Evolutionary conservation across 2,329 filamentous ascomycete genomes (phyloP).

Genomic region (Trichoderma oligosporum): DNA sequence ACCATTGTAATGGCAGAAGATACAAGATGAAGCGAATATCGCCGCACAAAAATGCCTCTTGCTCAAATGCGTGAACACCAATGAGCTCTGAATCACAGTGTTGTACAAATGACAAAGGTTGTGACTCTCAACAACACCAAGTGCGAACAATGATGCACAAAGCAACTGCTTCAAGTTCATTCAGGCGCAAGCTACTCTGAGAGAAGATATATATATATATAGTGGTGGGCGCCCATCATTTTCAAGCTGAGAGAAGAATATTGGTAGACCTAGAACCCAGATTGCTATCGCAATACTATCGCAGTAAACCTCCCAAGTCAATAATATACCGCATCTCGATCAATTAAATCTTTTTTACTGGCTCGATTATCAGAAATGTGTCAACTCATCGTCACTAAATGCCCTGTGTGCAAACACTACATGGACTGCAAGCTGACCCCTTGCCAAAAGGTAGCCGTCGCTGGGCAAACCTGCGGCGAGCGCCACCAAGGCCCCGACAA

Average conservation of each 20-base stretch:
- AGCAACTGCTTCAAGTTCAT: neutral
- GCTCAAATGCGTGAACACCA: neutral
- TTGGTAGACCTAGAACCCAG: neutral
- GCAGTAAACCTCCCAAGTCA: neutral
- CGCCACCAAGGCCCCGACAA: slow-evolving; percentile 1
- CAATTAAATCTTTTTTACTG: neutral
- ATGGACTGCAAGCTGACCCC: slow-evolving; percentile 2
- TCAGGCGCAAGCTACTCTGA: neutral
- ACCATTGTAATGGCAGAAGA: neutral
- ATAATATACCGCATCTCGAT: neutral
- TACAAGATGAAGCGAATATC: neutral
- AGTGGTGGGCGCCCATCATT: neutral
- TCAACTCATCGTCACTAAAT: neutral
- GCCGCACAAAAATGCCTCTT: neutral
- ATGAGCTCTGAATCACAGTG: slow-evolving; percentile 3
- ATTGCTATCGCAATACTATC: neutral
- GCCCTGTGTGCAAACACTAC: neutral
- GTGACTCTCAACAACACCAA: slow-evolving; percentile 3
- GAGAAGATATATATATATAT: neutral
- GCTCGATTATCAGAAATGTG: neutral
- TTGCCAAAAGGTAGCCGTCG: neutral
- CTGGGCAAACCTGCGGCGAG: slow-evolving; percentile 6
- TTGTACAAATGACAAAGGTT: slow-evolving; percentile 1
- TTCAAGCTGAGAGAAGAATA: neutral
- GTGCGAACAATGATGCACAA: slow-evolving; percentile 1